A percentile compares a stretch with the other conserved stretches of the same genome.
Evolutionary conservation across 2,329 filamentous ascomycete species (phyloP).

Genomic region (Pseudocercospora crystallina): DNA sequence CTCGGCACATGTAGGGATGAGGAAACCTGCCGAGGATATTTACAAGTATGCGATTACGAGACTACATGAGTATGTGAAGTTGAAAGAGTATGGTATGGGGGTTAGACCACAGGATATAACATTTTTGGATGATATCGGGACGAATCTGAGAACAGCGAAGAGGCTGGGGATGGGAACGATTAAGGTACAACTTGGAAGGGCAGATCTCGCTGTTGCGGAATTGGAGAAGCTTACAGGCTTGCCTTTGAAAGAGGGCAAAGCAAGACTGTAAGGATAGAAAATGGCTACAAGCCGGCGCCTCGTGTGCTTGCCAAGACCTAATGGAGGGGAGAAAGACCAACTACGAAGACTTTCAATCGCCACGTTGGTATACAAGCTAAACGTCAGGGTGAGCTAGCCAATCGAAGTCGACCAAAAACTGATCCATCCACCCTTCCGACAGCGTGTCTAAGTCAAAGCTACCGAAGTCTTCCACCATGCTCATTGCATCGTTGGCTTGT

Average conservation of each 20-base stretch:
- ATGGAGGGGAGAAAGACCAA: too few relatives aligned
- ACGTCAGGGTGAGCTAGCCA: too few relatives aligned
- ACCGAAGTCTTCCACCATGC: too few relatives aligned
- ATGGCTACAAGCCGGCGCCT: too few relatives aligned
- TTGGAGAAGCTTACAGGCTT: constrained; percentile 75
- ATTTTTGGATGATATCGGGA: constrained; percentile 92
- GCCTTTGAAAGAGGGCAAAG: constrained; percentile 14
- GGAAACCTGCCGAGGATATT: constrained; percentile 82
- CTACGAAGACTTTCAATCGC: too few relatives aligned
- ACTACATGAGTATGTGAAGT: constrained; percentile 62
- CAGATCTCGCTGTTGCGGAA: constrained; percentile 77
- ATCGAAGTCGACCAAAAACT: too few relatives aligned
- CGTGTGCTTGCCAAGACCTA: too few relatives aligned
- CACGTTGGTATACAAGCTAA: too few relatives aligned
- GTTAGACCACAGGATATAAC: constrained; percentile 68
- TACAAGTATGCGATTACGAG: constrained; percentile 71
- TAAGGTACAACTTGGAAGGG: constrained; percentile 76
- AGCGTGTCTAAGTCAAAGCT: too few relatives aligned
- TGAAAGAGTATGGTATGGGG: constrained; percentile 53
- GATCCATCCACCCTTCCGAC: too few relatives aligned
- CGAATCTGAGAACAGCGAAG: constrained; percentile 81
- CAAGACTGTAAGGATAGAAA: constrained; percentile 9
- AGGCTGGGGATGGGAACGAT: constrained; percentile 75
- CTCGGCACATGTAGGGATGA: constrained; percentile 79
- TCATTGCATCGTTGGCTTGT: too few relatives aligned